phyloP scores from a whole-genome alignment of 441 rosid species.

The Isatis lusitanica region DNA sequence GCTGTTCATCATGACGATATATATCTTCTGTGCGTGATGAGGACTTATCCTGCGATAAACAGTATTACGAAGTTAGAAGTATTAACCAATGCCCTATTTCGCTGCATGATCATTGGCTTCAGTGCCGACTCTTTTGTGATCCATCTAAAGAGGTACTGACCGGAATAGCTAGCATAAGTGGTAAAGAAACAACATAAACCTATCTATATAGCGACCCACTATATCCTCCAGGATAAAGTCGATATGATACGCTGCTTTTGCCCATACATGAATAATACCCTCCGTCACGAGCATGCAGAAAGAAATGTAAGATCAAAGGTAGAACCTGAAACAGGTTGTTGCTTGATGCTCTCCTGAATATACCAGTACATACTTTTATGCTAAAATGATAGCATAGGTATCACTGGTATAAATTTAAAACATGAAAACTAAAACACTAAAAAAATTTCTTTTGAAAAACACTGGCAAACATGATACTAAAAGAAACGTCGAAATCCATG shows the following conservation, averaged over 20 bases:
- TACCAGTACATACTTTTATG: background rate
- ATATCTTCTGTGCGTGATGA: constrained; percentile 63
- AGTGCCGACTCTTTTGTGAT: constrained; percentile 2
- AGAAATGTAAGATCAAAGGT: background rate
- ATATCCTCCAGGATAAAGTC: background rate
- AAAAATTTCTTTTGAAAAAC: background rate
- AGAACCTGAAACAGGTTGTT: constrained; percentile 3
- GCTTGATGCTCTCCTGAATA: background rate
- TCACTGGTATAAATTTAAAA: background rate
- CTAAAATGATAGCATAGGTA: background rate
- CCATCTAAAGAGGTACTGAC: background rate
- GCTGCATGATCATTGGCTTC: constrained; percentile 4
- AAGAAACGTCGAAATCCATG: background rate
- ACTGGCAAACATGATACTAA: background rate
- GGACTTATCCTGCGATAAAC: constrained; percentile 81
- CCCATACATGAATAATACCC: background rate
- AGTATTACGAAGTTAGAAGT: constrained; percentile 50
- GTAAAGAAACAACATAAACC: background rate
- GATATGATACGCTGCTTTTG: background rate
- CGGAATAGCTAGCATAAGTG: background rate
- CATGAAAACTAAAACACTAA: background rate
- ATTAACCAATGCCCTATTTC: constrained; percentile 29
- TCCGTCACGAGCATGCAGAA: background rate
- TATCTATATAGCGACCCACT: background rate
- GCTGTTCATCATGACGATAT: constrained; percentile 63